Base-by-base conservation (phyloP, 1,284 basidiomycete species). In the Flammula alnicola region DNA sequence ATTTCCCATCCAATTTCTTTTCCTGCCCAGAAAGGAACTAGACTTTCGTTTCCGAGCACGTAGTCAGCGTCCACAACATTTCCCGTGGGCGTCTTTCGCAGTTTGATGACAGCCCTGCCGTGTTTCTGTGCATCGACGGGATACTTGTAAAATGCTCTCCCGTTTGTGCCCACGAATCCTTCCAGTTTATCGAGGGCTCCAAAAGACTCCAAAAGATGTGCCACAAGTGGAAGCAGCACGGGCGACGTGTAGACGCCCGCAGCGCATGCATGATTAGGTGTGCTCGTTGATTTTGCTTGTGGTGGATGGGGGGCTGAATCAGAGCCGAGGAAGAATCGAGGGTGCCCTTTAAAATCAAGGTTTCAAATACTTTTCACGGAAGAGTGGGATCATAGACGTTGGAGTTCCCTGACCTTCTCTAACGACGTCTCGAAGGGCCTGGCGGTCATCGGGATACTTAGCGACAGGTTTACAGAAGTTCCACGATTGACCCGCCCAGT, bases 401-500 rank as follows among this genome's bases (percentile, higher is more conserved):
- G 40, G 5, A 32, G 19, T 20, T n/a, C 11, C 54, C 69, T 42
- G 47, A 91, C 91, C 93, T 73, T 90, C 83, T 54, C 74, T 78
- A 47, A 99, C 83, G 30, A 95, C 86, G 17, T 91, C 81, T 48
- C 86, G 83, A 47, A 99, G 73, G 8, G 97, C 95, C 59, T 83
- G 71, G 22, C 96, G 80, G 69, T 99, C 97, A 58, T 91, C 88
- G 3, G 95, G 95, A 63, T 86, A 95, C 72, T 99, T 99, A 22
- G 97, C 96, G 17, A 99, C 91, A 0, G 97, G 97, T 72, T 99
- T 99, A 80, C 97, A 99, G 69, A 92, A 99, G 67, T 98, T 86
- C 80, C 93, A 93, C 0, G 93, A 86, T 70, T 98, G 95, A 5
- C 95, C 94, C 1, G 95, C 95, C 87, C 96, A 98, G 63, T 97